Base-by-base conservation (phyloP, 2,329 filamentous ascomycete species). In the Paracamarosporium sp. region DNA sequence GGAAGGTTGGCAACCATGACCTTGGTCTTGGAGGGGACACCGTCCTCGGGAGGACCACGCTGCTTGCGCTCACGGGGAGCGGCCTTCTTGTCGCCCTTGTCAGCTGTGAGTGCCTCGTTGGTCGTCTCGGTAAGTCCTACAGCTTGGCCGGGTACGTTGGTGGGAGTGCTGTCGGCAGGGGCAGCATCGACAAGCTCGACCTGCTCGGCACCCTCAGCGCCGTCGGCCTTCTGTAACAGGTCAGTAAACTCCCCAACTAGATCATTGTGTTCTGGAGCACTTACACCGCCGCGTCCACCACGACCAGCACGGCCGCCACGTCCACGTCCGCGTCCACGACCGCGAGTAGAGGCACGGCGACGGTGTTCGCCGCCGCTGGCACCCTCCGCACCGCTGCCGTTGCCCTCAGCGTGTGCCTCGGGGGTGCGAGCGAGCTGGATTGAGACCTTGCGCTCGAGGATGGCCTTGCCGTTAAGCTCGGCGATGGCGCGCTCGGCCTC, bases 1-100 rank as follows among this genome's bases (percentile, higher is more conserved):
- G 95, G 95, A 63, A 99, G 88, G 85, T 99, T 99, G 76, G 95
- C 95, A 75, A 99, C 95, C 95, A 99, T 99, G 82, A 99, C 74
- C 90, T 99, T 99, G 81, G 91, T 98, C 90, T 97, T 97, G 81
- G 94, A 98, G 67, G 95, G 90, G 75, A 99, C 92, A 70, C 95
- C 95, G 78, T 99, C 94, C 80, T 96, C 94, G 60, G 95, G 95
- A 66, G 95, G 95, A 64, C 95, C 95, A 79, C 95, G 93, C 87
- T 97, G 88, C 82, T 88, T 88, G 78, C 86, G 86, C 70, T 85
- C 81, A 71, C 81, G 82, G 64, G 80, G 72, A 72, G 77, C 77
- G 64, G 76, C 73, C 75, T 81, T 80, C 69, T 81, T 78, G 54
- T 76, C 79, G 62, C 77, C 79, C 73, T 80, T 81, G 53, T 76